Evolutionary conservation across 2,329 filamentous ascomycete genomes (phyloP), one percentile per base, ranked within the genome.

Genomic region (Cercospora zeina): DNA sequence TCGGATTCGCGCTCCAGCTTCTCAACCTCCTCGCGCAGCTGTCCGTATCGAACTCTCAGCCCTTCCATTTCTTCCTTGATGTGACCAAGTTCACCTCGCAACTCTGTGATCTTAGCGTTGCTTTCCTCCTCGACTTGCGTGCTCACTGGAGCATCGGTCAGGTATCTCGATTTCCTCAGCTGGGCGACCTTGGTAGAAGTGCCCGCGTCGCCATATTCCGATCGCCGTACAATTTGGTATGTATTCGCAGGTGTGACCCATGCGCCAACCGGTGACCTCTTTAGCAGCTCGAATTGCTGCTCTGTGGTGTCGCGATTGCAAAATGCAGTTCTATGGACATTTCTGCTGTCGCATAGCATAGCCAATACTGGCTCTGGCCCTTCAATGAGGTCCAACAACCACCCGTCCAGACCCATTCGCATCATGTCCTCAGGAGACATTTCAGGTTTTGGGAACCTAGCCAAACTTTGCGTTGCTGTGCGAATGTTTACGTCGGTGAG

Each of bases 311-410:
- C 85, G 4, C 74, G 75, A 13, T 87, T 78, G 14, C 84, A 81
- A 49, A 93, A 83, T 0, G 86, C 91, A 5, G 88, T 87, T 27
- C 80, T 78, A 69, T 96, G 86, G 6, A 97, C 76, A 58, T 79
- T 83, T 62, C 83, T 85, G 68, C 90, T 88, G 11, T 86, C 83
- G 75, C 92, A 97, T 21, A 99, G 83, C 89, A 96, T 95, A 6
- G 91, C 89, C 34, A 97, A 78, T 1, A 99, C 90, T 1, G 90
- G 84, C 1, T 88, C 86, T 0, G 96, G 96, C 0, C 93, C 95
- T 34, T 87, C 83, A 5, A 99, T 73, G 62, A 84, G 90, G 71
- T 97, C 89, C 27, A 90, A 81, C 0, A 91, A 87, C 78, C 89
- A 96, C 1, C 88, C 87, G 66, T 96, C 89, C 54, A 99, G 84